phyloP scores from a whole-genome alignment of 495 filamentous ascomycete genomes.

The Poronia punctata region DNA sequence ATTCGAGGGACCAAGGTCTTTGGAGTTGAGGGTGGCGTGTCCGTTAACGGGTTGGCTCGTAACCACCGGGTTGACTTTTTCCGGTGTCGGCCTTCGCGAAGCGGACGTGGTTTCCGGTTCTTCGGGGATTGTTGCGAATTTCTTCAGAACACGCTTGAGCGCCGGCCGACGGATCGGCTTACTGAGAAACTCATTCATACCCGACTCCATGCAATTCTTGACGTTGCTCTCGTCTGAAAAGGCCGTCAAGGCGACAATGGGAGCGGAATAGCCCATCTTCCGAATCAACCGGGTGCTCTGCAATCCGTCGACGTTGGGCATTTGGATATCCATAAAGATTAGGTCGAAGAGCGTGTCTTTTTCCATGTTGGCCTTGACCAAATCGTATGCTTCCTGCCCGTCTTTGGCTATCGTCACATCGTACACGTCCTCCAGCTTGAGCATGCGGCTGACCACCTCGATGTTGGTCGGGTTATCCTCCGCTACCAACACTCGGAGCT shows the following conservation, averaged over 20 bases:
- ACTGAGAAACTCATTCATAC: constrained; percentile 63
- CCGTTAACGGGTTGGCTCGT: constrained; percentile 9
- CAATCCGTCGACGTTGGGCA: constrained; percentile 88
- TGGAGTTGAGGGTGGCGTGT: not conserved
- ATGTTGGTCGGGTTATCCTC: constrained; percentile 96
- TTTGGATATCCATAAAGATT: constrained; percentile 94
- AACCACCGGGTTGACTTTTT: constrained; percentile 10
- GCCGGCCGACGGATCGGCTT: constrained; percentile 83
- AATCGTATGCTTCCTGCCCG: constrained; percentile 82
- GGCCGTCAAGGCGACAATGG: constrained; percentile 86
- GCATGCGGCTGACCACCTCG: constrained; percentile 66
- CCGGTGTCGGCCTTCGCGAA: constrained; percentile 24
- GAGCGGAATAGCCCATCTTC: constrained; percentile 76
- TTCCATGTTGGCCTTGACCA: constrained; percentile 76
- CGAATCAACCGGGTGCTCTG: constrained; percentile 84
- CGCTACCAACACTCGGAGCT: constrained; percentile 79
- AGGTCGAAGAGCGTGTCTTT: constrained; percentile 64
- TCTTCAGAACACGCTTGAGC: constrained; percentile 76
- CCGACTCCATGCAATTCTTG: constrained; percentile 70
- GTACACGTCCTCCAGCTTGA: constrained; percentile 51
- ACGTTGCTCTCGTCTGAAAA: constrained; percentile 88
- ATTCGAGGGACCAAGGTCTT: constrained; percentile 7
- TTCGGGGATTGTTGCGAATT: constrained; percentile 50
- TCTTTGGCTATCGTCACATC: constrained; percentile 79
- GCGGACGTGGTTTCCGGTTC: constrained; percentile 39